Evolutionary conservation across 176 grass and related monocot genomes (phyloP).

Genomic region (Puya raimondii): DNA sequence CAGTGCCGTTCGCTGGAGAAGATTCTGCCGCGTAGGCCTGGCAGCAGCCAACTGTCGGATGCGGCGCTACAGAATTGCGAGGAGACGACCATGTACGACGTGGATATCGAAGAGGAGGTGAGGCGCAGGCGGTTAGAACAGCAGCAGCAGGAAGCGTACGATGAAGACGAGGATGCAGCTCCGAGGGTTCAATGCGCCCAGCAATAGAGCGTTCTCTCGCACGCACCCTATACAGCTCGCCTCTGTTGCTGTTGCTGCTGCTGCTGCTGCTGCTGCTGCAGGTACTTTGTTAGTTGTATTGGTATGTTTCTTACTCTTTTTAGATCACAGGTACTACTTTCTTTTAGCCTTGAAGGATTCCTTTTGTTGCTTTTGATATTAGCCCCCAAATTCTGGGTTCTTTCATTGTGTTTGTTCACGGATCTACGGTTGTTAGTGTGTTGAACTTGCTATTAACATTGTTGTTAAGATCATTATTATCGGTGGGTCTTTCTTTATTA

Average conservation of each 20-base stretch:
- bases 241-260: neutral
- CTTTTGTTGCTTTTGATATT: too few relatives aligned
- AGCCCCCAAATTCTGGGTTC: too few relatives aligned
- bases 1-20: conserved; percentile 53
- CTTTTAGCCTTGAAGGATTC: too few relatives aligned
- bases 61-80: conserved; percentile 70
- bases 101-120: conserved; percentile 94
- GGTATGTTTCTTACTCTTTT: too few relatives aligned
- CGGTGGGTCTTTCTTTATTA: too few relatives aligned
- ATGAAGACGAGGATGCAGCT: conserved; percentile 51
- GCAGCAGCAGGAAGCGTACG: conserved; percentile 59
- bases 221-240: neutral
- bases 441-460: too few relatives aligned
- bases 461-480: too few relatives aligned
- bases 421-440: too few relatives aligned
- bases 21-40: conserved; percentile 40
- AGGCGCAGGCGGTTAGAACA: conserved; percentile 52
- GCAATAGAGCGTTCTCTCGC: conserved; percentile 31
- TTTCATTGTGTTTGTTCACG: too few relatives aligned
- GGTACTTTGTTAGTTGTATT: neutral
- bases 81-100: conserved; percentile 72
- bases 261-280: neutral
- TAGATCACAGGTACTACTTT: too few relatives aligned
- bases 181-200: conserved; percentile 91
- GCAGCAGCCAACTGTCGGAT: conserved; percentile 29